Evolutionary conservation across 2,329 filamentous ascomycete species (phyloP).

Genomic region (Pseudocercospora fijiensis): DNA sequence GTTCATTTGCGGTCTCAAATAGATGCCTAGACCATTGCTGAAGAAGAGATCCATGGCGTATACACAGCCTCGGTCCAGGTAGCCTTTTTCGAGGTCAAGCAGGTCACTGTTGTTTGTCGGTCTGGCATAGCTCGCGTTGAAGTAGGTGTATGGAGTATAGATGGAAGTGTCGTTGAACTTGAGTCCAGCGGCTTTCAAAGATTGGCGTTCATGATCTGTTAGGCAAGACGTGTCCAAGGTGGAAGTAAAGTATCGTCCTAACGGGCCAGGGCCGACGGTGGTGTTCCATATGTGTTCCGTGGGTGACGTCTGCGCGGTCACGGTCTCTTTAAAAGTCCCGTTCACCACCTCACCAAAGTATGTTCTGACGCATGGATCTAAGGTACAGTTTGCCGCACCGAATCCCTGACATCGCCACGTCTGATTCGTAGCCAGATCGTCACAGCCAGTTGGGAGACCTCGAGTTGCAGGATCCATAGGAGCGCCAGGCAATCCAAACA

Average conservation of each 20-base stretch:
- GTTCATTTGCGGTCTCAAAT: not conserved
- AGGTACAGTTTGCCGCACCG: conserved; percentile 9
- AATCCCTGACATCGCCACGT: conserved; percentile 17
- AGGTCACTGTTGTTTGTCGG: not conserved
- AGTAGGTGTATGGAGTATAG: conserved; percentile 7
- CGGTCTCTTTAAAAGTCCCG: conserved; percentile 8
- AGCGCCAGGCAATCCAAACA: not conserved
- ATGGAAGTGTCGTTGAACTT: not conserved
- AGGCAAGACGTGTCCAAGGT: conserved; percentile 8
- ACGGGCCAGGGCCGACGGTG: not conserved
- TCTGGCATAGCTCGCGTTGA: not conserved
- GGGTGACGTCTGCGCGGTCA: not conserved
- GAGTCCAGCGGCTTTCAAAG: not conserved
- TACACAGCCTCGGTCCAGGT: conserved; percentile 5
- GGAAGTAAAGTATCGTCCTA: not conserved
- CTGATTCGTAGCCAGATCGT: conserved; percentile 9
- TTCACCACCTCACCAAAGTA: conserved; percentile 7
- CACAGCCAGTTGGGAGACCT: not conserved
- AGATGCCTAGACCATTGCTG: not conserved
- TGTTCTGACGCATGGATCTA: conserved; percentile 11
- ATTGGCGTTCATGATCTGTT: not conserved
- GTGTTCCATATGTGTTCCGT: conserved; percentile 1
- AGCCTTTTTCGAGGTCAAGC: not conserved
- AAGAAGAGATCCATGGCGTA: conserved; percentile 10
- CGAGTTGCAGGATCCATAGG: conserved; percentile 7